A percentile compares a stretch with the other conserved stretches of the same genome.
These are phyloP conservation scores for Kwoniella shivajii DNA, from an alignment of 1,284 basidiomycete genomes.

Conservation along the genomic window DNA sequence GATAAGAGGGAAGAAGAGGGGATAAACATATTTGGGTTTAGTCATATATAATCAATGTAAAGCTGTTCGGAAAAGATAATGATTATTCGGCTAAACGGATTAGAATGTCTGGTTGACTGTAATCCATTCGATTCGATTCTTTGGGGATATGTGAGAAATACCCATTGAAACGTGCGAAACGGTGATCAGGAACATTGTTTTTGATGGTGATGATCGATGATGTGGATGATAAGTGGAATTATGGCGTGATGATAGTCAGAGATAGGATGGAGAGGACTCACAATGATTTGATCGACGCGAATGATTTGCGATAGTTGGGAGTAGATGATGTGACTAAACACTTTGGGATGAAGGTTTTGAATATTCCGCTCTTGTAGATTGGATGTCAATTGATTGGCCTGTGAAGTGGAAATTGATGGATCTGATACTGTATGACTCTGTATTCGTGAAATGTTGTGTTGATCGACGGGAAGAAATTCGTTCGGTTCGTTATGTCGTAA, in stretches of 20 bases:
- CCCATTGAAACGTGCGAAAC: background rate
- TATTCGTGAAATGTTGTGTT: background rate
- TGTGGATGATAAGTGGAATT: no score
- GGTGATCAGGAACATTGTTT: constrained; percentile 4
- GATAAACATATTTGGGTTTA: no score
- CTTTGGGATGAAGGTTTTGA: background rate
- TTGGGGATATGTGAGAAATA: constrained; percentile 2
- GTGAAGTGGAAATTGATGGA: background rate
- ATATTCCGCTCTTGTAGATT: background rate
- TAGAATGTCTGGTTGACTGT: background rate
- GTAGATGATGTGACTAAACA: background rate
- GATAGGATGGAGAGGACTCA: background rate
- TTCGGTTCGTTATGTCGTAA: background rate
- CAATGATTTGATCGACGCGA: constrained; percentile 4
- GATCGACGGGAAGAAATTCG: no score
- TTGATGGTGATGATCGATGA: no score
- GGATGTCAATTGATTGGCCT: background rate
- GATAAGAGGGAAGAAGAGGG: background rate
- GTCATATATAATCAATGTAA: no score
- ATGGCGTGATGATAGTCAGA: no score
- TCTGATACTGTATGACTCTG: background rate
- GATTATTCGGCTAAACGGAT: background rate
- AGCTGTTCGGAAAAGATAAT: no score
- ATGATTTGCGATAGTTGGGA: background rate
- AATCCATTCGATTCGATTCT: background rate